A percentile compares a stretch with the other conserved stretches of the same genome.
These are phyloP conservation scores for Penicillium digitatum DNA, from an alignment of 2,329 filamentous ascomycete genomes.

Conservation along the genomic window DNA sequence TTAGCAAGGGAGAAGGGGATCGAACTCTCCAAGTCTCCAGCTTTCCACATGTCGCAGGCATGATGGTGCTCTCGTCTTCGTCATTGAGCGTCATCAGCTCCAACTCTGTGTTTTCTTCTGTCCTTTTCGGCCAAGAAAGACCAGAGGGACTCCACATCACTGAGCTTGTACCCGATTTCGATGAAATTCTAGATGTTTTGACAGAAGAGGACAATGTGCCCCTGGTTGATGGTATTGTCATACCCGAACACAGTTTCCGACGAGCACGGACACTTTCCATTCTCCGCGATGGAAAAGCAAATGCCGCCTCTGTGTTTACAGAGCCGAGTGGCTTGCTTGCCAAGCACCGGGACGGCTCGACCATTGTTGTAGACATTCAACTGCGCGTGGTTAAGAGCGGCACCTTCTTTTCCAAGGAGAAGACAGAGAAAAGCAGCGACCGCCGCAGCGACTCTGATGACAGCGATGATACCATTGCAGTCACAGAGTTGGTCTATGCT, in stretches of 20 bases:
- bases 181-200: constrained; percentile 74
- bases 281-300: constrained; percentile 74
- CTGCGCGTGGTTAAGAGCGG: constrained; percentile 95
- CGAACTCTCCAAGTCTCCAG: constrained; percentile 80
- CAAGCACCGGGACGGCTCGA: constrained; percentile 82
- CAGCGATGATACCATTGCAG: constrained; percentile 43
- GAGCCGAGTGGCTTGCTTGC: constrained; percentile 80
- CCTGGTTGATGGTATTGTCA: constrained; percentile 87
- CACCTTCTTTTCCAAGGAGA: constrained; percentile 57
- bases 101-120: constrained; percentile 89
- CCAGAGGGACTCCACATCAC: constrained; percentile 77
- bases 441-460: constrained; percentile 52
- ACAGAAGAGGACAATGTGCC: constrained; percentile 81
- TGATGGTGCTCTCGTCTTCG: constrained; percentile 81
- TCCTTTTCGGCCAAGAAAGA: constrained; percentile 82
- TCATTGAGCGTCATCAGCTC: constrained; percentile 81
- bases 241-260: constrained; percentile 93
- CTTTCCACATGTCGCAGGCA: constrained; percentile 95
- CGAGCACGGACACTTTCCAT: constrained; percentile 80
- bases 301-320: constrained; percentile 74
- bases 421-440: constrained; percentile 63
- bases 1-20: constrained; percentile 67
- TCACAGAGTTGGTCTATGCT: constrained; percentile 82
- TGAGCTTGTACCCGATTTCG: constrained; percentile 80
- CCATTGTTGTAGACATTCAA: constrained; percentile 91